Evolutionary conservation across 495 filamentous ascomycete genomes (phyloP).

Genomic region (Penicillium maclennaniae): DNA sequence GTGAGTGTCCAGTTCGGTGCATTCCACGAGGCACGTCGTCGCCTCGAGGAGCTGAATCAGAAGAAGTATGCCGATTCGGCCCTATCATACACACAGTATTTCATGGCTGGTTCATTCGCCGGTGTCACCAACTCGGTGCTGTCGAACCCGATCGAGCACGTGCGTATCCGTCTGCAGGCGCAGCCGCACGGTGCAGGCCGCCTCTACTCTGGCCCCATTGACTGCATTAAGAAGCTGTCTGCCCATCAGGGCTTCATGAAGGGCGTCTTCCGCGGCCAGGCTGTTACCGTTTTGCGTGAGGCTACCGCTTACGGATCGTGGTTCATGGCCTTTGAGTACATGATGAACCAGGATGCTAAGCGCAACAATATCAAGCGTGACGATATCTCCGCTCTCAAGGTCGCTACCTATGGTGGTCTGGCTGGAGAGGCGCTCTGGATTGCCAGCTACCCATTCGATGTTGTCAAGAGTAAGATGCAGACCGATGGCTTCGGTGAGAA

Average conservation of each 20-base stretch:
- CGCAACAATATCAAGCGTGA: constrained; percentile 69
- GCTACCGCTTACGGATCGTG: constrained; percentile 92
- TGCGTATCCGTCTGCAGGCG: constrained; percentile 95
- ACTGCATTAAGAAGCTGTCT: constrained; percentile 83
- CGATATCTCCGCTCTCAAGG: constrained; percentile 75
- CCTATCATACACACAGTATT: constrained; percentile 82
- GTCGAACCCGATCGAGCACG: constrained; percentile 92
- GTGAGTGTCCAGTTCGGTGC: constrained; percentile 96
- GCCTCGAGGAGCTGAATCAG: constrained; percentile 71
- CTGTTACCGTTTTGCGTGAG: constrained; percentile 83
- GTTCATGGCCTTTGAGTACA: constrained; percentile 92
- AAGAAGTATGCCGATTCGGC: constrained; percentile 46
- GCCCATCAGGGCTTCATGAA: constrained; percentile 59
- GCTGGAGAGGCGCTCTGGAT: constrained; percentile 95
- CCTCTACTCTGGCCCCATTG: constrained; percentile 79
- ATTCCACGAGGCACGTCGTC: constrained; percentile 87
- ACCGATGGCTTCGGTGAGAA: constrained; percentile 78
- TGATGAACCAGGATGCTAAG: constrained; percentile 86
- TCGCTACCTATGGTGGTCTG: constrained; percentile 88
- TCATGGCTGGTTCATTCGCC: constrained; percentile 83
- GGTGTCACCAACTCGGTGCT: constrained; percentile 86
- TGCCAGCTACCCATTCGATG: constrained; percentile 89
- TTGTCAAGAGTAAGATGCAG: constrained; percentile 99
- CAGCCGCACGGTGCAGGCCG: constrained; percentile 80
- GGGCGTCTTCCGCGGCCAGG: constrained; percentile 82